Evolutionary conservation across 2,329 filamentous ascomycete species (phyloP).

Genomic region (Aureobasidium pullulans): DNA sequence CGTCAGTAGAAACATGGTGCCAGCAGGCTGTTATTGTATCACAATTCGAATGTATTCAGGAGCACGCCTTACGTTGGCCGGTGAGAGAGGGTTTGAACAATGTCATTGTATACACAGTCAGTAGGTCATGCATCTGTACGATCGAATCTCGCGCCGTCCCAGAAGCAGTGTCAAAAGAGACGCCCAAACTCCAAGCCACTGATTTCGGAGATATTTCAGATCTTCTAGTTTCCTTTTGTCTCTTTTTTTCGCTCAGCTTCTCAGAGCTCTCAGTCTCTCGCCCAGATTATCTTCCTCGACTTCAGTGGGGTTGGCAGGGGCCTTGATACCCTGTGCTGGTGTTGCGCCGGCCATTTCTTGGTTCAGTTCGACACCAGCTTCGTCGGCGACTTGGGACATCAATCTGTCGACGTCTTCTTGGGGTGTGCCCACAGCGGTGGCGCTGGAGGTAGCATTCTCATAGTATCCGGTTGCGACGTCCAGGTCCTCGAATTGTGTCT

Average conservation of each 20-base stretch:
- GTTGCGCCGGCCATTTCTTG: conserved; percentile 61
- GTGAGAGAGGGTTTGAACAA: neutral
- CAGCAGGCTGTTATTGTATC: too few relatives aligned
- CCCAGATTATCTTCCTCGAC: conserved; percentile 71
- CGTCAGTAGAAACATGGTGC: too few relatives aligned
- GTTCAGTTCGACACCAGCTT: conserved; percentile 75
- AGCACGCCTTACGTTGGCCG: too few relatives aligned
- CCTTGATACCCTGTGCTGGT: conserved; percentile 44
- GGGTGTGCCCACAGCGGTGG: conserved; percentile 65
- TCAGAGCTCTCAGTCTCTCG: conserved; percentile 49
- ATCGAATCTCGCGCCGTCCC: conserved; percentile 1
- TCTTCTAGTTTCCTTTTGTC: neutral
- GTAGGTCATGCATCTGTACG: conserved; percentile 6
- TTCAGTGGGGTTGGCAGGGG: conserved; percentile 56
- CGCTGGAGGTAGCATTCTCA: conserved; percentile 74
- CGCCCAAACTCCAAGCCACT: neutral
- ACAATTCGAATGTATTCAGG: too few relatives aligned
- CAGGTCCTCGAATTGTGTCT: conserved; percentile 48
- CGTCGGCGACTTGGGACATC: conserved; percentile 78
- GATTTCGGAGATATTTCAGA: neutral
- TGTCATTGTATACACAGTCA: conserved; percentile 2
- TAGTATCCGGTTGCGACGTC: conserved; percentile 60
- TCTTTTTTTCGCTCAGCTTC: conserved; percentile 28
- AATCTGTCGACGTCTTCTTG: conserved; percentile 82
- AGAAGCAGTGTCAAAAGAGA: neutral